phyloP scores from a whole-genome alignment of 257 asterid species.

The Solanum piurae region DNA sequence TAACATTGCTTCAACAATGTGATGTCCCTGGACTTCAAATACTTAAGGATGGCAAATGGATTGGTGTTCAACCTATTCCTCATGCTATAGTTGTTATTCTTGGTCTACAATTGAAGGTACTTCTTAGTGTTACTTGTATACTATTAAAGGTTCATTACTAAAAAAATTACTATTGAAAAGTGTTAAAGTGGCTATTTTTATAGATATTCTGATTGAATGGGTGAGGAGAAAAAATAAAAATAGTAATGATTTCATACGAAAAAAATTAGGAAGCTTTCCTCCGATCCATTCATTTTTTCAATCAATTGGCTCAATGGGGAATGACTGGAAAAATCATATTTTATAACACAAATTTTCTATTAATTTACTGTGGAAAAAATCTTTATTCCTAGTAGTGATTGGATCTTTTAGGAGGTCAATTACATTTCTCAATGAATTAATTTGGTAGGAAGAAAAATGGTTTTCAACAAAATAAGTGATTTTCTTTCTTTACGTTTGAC shows the following conservation, averaged over 20 bases:
- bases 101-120: conserved; percentile 10
- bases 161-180: too few relatives aligned
- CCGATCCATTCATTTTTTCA: too few relatives aligned
- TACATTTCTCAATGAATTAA: too few relatives aligned
- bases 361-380: background rate
- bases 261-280: background rate
- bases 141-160: too few relatives aligned
- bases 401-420: too few relatives aligned
- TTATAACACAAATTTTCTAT: too few relatives aligned
- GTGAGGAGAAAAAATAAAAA: background rate
- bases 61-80: conserved; percentile 33
- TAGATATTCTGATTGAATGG: too few relatives aligned
- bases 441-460: background rate
- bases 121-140: background rate
- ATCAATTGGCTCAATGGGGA: too few relatives aligned
- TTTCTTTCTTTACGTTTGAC: rapidly evolving
- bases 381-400: background rate
- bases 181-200: too few relatives aligned
- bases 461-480: background rate
- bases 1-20: conserved; percentile 49
- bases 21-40: conserved; percentile 19
- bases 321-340: background rate
- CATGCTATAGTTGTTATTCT: conserved; percentile 19
- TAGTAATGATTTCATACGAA: background rate
- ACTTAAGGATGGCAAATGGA: conserved; percentile 42